Evolutionary conservation across 1,284 basidiomycete species (phyloP).

Genomic region (Tremellales sp.): DNA sequence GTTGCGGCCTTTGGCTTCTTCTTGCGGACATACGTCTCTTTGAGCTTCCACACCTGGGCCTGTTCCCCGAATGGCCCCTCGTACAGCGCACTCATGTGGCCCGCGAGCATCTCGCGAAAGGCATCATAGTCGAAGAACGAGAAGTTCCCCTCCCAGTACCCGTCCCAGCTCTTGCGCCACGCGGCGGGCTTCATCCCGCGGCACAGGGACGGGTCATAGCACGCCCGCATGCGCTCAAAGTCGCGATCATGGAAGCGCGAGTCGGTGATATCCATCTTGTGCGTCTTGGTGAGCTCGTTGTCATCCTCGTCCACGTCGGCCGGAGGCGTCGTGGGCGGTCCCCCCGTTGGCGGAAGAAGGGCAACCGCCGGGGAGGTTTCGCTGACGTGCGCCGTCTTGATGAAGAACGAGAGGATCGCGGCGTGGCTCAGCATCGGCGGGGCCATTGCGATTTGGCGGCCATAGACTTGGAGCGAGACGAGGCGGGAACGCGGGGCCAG

Average conservation of each 20-base stretch:
- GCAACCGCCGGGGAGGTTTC: neutral
- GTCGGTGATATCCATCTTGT: slow-evolving; percentile 6
- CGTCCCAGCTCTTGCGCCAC: slow-evolving; percentile 49
- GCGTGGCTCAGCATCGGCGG: slow-evolving; percentile 47
- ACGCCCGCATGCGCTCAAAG: slow-evolving; percentile 44
- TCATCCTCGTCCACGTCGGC: neutral
- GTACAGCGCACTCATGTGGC: slow-evolving; percentile 47
- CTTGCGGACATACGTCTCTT: slow-evolving; percentile 50
- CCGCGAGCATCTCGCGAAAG: slow-evolving; percentile 50
- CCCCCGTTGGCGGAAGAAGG: too few relatives aligned
- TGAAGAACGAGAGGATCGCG: slow-evolving; percentile 48
- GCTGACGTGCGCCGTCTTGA: neutral
- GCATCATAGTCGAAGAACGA: slow-evolving; percentile 57
- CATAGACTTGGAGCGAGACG: slow-evolving; percentile 48
- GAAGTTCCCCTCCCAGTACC: slow-evolving; percentile 57
- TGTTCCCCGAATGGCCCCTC: slow-evolving; percentile 55
- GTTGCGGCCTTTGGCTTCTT: neutral
- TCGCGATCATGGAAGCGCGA: slow-evolving; percentile 27
- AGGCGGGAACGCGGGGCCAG: slow-evolving; percentile 44
- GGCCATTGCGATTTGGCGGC: slow-evolving; percentile 27
- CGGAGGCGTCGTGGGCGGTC: too few relatives aligned
- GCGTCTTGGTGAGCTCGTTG: neutral
- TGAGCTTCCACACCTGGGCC: slow-evolving; percentile 55
- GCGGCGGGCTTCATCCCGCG: slow-evolving; percentile 47
- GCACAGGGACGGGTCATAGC: slow-evolving; percentile 46